phyloP scores from a whole-genome alignment of 345 rosid genomes.

The Hibiscus trionum region DNA sequence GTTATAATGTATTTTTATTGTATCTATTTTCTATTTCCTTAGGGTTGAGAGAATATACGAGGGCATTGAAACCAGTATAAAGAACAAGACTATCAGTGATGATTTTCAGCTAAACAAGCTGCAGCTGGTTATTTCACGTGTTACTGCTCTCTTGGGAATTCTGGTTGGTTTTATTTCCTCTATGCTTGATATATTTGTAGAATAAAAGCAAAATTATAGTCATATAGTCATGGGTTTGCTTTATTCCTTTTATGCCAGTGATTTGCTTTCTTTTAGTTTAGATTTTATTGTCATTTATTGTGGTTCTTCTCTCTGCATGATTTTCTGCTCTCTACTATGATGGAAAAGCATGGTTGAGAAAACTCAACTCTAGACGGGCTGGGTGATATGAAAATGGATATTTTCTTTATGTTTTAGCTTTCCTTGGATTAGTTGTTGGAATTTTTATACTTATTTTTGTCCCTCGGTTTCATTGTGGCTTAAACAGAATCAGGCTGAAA shows the following conservation, averaged over 20 bases:
- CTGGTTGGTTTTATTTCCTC: conserved; percentile 44
- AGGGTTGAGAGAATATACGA: conserved; percentile 88
- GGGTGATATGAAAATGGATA: not conserved
- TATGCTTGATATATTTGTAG: not conserved
- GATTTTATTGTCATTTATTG: not conserved
- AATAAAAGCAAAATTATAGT: not conserved
- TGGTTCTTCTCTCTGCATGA: not conserved
- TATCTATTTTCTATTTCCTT: conserved; percentile 19
- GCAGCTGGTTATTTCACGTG: conserved; percentile 67
- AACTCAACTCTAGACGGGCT: not conserved
- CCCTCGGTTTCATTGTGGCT: conserved; percentile 6
- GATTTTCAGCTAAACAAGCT: conserved; percentile 72
- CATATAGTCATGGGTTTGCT: not conserved
- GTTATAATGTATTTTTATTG: conserved; percentile 9
- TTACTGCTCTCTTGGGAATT: conserved; percentile 74
- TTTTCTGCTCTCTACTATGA: not conserved
- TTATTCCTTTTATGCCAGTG: not conserved
- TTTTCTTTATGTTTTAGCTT: not conserved
- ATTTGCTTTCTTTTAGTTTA: not conserved
- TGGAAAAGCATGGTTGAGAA: not conserved
- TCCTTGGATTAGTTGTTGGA: not conserved
- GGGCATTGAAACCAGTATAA: conserved; percentile 49
- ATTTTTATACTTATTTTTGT: not conserved
- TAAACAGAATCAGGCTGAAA: conserved; percentile 63
- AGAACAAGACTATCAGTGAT: conserved; percentile 35